Evolutionary conservation across 768 basidiomycete genomes (phyloP).

Genomic region (Boletus pseudo-olivaceus): DNA sequence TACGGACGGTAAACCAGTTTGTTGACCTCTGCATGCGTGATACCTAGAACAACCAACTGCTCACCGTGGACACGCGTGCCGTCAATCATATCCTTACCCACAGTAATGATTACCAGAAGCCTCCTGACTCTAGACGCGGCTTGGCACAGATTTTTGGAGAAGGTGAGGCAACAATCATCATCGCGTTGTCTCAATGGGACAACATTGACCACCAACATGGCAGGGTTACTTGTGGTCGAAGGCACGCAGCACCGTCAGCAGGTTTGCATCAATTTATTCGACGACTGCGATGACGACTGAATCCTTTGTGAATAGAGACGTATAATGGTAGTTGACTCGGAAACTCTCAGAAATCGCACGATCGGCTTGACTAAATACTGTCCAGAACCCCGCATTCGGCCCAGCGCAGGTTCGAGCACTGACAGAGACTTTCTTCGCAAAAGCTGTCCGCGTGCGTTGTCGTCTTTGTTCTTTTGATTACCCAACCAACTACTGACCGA

Average conservation of each 20-base stretch:
- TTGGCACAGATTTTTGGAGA: constrained; percentile 42
- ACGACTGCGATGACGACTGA: not conserved
- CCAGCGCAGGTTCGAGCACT: constrained; percentile 54
- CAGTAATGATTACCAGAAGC: constrained; percentile 53
- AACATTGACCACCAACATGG: not conserved
- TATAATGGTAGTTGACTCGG: constrained; percentile 26
- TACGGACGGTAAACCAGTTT: no score
- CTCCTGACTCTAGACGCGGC: constrained; percentile 35
- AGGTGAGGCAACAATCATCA: constrained; percentile 18
- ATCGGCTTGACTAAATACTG: not conserved
- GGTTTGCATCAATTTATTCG: constrained; percentile 16
- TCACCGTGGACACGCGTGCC: constrained; percentile 60
- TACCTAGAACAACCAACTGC: constrained; percentile 38
- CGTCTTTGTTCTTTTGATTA: not conserved
- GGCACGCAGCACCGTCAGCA: constrained; percentile 40
- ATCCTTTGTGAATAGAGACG: constrained; percentile 11
- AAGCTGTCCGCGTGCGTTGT: constrained; percentile 30
- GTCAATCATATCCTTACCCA: constrained; percentile 63
- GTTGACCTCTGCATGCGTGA: not conserved
- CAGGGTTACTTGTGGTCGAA: constrained; percentile 51
- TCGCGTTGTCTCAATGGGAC: not conserved
- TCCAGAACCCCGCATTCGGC: constrained; percentile 65
- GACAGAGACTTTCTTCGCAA: constrained; percentile 54
- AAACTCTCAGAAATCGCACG: not conserved
- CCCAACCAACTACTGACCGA: not conserved